Evolutionary conservation across 192 early-diverging fungal species (phyloP), one percentile per base, ranked within the genome.

Genomic region (Pilaira anomala): DNA sequence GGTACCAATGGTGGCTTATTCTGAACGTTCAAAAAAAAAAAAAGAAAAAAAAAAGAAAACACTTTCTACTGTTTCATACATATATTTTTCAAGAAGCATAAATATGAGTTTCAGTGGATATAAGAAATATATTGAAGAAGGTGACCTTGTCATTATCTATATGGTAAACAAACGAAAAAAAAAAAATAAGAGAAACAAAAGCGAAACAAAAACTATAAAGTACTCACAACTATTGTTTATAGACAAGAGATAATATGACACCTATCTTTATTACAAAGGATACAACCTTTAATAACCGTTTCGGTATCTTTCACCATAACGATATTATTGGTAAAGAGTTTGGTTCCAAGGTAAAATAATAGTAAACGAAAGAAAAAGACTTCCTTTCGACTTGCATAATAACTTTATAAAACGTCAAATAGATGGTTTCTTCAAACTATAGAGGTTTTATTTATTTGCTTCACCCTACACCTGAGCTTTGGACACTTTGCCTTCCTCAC

Each of bases 391-490:
- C n/a, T n/a, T 73, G 48, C 7, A 16, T 21, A 6, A n/a, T n/a
- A n/a, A n/a, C n/a, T n/a, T n/a, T 9, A 33, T 53, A n/a, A n/a
- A n/a, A n/a, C n/a, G n/a, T n/a, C n/a, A n/a, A 39, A 36, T 71
- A 93, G 79, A 61, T 91, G 36, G 66, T 75, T 18, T 85, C 88
- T 24, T 62, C 65, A 21, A 83, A 76, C 14, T 84, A 83, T 18
- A 82, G 76, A 54, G 92, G 90, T 7, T 94, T 87, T 62, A 78
- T 96, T 9, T 93, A 90, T 63, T 72, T 98, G 18, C 79, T 98
- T 18, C 84, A 91, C 45, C 94, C 94, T 8, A 96, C 95, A 1
- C 96, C 96, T 1, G 96, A 96, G 66, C 84, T 98, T 24, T 98
- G 96, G 96, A 98, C 96, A 0, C 76, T 85, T 49, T 81, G 85